Conservation (phyloP, 2,329 filamentous ascomycete species). For the Xylariomycetidae sp. region DNA sequence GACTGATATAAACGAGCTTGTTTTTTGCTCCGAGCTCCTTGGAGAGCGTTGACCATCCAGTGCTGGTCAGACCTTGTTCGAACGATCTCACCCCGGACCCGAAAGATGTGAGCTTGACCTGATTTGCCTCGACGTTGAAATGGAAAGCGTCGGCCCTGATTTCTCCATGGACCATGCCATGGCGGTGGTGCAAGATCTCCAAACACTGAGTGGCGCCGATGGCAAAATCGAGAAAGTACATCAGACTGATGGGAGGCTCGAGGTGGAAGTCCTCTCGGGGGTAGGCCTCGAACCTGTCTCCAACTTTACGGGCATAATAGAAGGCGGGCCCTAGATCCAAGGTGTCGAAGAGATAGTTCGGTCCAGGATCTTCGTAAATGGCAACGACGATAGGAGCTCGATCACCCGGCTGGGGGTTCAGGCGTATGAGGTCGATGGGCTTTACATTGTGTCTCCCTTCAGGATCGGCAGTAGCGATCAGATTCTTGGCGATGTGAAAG, state of each 20-base stretch:
- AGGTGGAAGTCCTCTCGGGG: conserved; percentile 42
- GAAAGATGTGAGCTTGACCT: conserved; percentile 77
- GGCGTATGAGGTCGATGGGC: conserved; percentile 72
- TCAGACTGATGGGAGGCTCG: conserved; percentile 61
- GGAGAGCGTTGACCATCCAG: conserved; percentile 80
- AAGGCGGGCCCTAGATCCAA: conserved; percentile 76
- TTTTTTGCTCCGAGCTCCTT: conserved; percentile 81
- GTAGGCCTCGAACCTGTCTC: conserved; percentile 44
- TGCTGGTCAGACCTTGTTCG: conserved; percentile 80
- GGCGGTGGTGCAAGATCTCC: conserved; percentile 85
- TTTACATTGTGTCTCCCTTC: conserved; percentile 71
- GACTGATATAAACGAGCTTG: conserved; percentile 87
- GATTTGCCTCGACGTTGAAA: conserved; percentile 65
- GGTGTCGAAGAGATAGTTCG: conserved; percentile 65
- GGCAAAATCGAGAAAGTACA: conserved; percentile 83
- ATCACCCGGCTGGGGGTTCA: conserved; percentile 65
- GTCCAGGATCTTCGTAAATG: conserved; percentile 75
- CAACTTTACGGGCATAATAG: conserved; percentile 52
- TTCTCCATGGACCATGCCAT: conserved; percentile 85
- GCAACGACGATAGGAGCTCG: conserved; percentile 69
- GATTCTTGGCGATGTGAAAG: conserved; percentile 73
- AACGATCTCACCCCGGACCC: conserved; percentile 85
- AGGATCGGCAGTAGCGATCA: conserved; percentile 68
- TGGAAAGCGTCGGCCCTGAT: conserved; percentile 89
- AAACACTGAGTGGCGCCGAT: conserved; percentile 82